Percentiles rank a stretch among this genome's conserved stretches.
Conservation (phyloP, 2,329 filamentous ascomycete genomes). For the Fusarium camptoceras region DNA sequence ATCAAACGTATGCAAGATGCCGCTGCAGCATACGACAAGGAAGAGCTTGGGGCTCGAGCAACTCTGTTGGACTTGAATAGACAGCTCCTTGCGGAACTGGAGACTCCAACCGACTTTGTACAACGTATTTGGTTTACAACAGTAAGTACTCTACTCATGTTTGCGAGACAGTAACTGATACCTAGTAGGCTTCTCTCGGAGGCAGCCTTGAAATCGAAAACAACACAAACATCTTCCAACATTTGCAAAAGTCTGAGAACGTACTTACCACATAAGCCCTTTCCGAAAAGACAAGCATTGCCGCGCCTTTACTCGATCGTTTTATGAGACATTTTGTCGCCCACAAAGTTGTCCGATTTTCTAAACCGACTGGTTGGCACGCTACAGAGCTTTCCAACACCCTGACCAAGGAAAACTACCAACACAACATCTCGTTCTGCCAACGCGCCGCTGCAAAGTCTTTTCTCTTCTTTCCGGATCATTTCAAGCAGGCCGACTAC, state of each 20-base stretch:
- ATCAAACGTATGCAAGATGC: conserved; percentile 20
- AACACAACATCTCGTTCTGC: conserved; percentile 29
- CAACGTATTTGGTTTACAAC: conserved; percentile 26
- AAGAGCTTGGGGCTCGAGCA: conserved; percentile 19
- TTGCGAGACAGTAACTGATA: background rate
- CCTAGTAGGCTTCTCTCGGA: conserved; percentile 16
- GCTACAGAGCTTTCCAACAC: conserved; percentile 26
- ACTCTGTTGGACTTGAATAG: conserved; percentile 26
- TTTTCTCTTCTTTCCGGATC: conserved; percentile 18
- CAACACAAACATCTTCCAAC: conserved; percentile 20
- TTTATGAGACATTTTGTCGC: conserved; percentile 36
- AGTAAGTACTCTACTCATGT: background rate
- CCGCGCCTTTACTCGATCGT: conserved; percentile 6
- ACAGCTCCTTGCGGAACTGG: conserved; percentile 25
- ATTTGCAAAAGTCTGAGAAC: conserved; percentile 4
- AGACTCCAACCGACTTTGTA: conserved; percentile 29
- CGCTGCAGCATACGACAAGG: conserved; percentile 8
- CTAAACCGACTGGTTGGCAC: conserved; percentile 18
- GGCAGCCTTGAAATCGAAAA: conserved; percentile 18
- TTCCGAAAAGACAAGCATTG: conserved; percentile 17
- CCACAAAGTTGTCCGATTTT: conserved; percentile 16
- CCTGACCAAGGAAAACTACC: conserved; percentile 16
- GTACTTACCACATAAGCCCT: conserved; percentile 14
- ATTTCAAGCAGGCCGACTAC: conserved; percentile 24
- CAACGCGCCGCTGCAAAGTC: conserved; percentile 12